These are phyloP conservation scores for Lasiosphaeris hirsuta DNA, from an alignment of 495 filamentous ascomycete species.

Conservation along the genomic window DNA sequence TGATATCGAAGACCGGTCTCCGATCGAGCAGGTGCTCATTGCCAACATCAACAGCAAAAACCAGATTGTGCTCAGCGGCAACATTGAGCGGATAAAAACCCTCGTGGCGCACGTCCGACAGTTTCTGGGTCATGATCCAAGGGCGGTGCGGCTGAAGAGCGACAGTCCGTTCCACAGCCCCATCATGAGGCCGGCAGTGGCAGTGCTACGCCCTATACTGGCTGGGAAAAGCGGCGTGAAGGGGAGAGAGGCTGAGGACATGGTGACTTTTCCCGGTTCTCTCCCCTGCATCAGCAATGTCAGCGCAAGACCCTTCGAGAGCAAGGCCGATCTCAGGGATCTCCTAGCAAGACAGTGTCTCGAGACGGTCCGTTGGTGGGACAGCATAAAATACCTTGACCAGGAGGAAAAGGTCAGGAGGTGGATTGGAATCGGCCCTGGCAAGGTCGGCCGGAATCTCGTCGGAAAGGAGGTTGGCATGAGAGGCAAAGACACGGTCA, in stretches of 20 bases:
- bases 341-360: constrained; percentile 73
- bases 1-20: constrained; percentile 58
- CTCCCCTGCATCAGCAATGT: constrained; percentile 86
- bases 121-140: constrained; percentile 89
- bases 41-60: constrained; percentile 95
- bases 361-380: constrained; percentile 92
- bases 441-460: constrained; percentile 89
- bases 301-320: constrained; percentile 70
- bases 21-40: constrained; percentile 83
- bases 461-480: constrained; percentile 95
- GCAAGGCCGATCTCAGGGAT: constrained; percentile 67
- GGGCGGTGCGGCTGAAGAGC: constrained; percentile 81
- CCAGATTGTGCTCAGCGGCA: constrained; percentile 92
- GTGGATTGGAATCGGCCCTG: constrained; percentile 93
- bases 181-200: constrained; percentile 81
- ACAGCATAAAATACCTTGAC: constrained; percentile 85
- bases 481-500: constrained; percentile 68
- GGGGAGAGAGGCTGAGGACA: constrained; percentile 46
- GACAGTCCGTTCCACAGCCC: constrained; percentile 92
- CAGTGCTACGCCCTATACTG: constrained; percentile 65
- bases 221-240: constrained; percentile 45
- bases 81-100: constrained; percentile 76
- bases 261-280: constrained; percentile 66
- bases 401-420: constrained; percentile 76
- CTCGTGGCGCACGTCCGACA: constrained; percentile 87